Evolutionary conservation across 495 filamentous ascomycete species (phyloP), one percentile per base, ranked within the genome.

Genomic region (Cetradonia linearis): DNA sequence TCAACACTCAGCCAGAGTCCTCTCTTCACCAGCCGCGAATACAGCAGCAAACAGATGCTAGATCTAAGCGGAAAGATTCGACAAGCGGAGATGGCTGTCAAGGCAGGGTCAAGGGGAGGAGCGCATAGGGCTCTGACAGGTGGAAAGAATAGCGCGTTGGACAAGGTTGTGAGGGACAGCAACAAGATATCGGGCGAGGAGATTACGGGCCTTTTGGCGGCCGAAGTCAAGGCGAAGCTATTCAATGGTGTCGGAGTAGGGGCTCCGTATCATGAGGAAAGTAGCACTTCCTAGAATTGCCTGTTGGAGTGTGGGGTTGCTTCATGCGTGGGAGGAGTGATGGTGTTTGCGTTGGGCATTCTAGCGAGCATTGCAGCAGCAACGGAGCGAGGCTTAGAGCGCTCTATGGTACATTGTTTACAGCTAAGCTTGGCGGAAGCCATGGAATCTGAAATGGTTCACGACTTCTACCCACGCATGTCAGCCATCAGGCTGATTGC

Each of bases 1-100:
- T 85, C 90, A 60, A 99, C 94, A 28, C 81, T 99, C n/a, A 91
- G 88, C n/a, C 88, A 95, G 69, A 91, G 82, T 65, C 92, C 94
- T 48, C 79, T 97, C 11, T 86, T 95, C 63, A 88, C 89, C 47
- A 96, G 96, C 66, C 86, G 92, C 63, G 93, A 96, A 62, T 99
- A 89, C 69, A 84, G 84, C 55, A 94, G 84, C 65, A 92, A 90
- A 70, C 92, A 96, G 72, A 95, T 99, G 74, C 72, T 82, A 52
- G 94, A 99, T 73, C 76, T 97, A 54, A 85, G 83, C 42, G 78
- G 81, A 55, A 96, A 95, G 72, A 82, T 94, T 64, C 72, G 77
- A 58, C 82, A 88, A 54, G 82, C 83, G 3, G 77, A 83, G 0
- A 62, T 67, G 42, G 68, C 66, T n/a, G 73, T 55, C 67, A 78